These are phyloP conservation scores for Prunella vulgaris DNA, from an alignment of 257 asterid genomes.

Conservation along the genomic window DNA sequence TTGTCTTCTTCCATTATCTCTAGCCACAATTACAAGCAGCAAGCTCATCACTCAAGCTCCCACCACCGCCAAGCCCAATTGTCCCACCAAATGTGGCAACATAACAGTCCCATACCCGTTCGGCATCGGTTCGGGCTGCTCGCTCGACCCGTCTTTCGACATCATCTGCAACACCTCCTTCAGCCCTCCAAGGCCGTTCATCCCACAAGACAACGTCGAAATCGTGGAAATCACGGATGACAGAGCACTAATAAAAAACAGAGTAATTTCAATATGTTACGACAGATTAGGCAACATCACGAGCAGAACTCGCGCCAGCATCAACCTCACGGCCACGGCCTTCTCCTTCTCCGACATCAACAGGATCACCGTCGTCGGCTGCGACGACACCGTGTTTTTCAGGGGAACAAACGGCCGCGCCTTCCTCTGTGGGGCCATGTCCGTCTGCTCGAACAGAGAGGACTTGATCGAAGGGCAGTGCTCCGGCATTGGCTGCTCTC, in stretches of 20 bases:
- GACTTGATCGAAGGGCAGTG: slow-evolving; percentile 50
- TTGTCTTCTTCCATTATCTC: slow-evolving; percentile 5
- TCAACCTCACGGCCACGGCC: slow-evolving; percentile 11
- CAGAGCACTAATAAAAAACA: slow-evolving; percentile 14
- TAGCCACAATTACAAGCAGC: neutral
- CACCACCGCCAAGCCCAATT: slow-evolving; percentile 28
- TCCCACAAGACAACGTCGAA: neutral
- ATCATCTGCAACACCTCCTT: slow-evolving; percentile 36
- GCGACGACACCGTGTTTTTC: slow-evolving; percentile 35
- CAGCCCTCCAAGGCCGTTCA: slow-evolving; percentile 26
- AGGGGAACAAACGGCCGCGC: slow-evolving; percentile 19
- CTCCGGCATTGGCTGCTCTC: slow-evolving; percentile 59
- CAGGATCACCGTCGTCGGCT: slow-evolving; percentile 39
- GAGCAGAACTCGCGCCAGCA: neutral
- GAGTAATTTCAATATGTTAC: slow-evolving; percentile 26
- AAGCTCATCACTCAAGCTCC: slow-evolving; percentile 1
- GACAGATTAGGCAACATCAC: neutral
- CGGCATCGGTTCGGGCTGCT: slow-evolving; percentile 37
- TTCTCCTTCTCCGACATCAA: slow-evolving; percentile 35
- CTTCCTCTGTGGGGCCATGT: slow-evolving; percentile 36
- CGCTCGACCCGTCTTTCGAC: slow-evolving; percentile 24
- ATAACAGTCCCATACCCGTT: slow-evolving; percentile 47
- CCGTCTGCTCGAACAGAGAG: slow-evolving; percentile 25
- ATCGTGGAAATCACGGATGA: slow-evolving; percentile 20
- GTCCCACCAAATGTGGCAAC: slow-evolving; percentile 44